Base-by-base conservation (phyloP, 768 basidiomycete species). In the Phlebiopsis gigantea region DNA sequence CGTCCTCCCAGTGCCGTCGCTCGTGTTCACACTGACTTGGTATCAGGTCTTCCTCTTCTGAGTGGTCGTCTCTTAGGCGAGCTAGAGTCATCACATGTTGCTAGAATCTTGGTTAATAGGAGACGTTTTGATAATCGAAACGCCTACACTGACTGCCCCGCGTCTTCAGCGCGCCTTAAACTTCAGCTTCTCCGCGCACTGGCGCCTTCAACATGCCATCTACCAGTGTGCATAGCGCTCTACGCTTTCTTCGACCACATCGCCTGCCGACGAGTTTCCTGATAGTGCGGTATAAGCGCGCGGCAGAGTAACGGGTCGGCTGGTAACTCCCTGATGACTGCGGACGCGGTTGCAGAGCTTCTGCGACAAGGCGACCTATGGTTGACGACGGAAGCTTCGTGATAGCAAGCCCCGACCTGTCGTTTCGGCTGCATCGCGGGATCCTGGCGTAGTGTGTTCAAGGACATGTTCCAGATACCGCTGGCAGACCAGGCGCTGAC, bases 11-110 rank as follows among this genome's bases (percentile, higher is more conserved):
- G 3, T 17, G 24, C 9, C 24, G 2, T 44, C 5, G 4, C 17
- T 39, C 17, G 3, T 39, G 34, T 39, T 39, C 12, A 12, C 3
- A 9, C 47, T 44, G 17, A 57, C 56, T 19, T 19, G 10, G n/a
- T 21, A 22, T 44, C 28, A 58, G 57, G 46, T 58, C 26, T 58
- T 58, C 57, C 44, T 58, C 49, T 58, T 58, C 52, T 58, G 28
- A 54, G 45, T 17, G n/a, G 28, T 7, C 7, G 17, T 10, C 17
- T 39, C 8, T 48, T 48, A 48, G 47, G 30, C 26, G 26, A 48
- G n/a, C n/a, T n/a, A n/a, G n/a, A n/a, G n/a, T 30, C 29, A 10
- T 21, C 28, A 30, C 17, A 17, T 48, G 47, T 48, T 39, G 47
- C 47, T 48, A 48, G 47, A 30, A 48, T 48, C 26, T 48, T 30